Base-by-base conservation (phyloP, 768 basidiomycete species). In the Albatrellus ellisii region DNA sequence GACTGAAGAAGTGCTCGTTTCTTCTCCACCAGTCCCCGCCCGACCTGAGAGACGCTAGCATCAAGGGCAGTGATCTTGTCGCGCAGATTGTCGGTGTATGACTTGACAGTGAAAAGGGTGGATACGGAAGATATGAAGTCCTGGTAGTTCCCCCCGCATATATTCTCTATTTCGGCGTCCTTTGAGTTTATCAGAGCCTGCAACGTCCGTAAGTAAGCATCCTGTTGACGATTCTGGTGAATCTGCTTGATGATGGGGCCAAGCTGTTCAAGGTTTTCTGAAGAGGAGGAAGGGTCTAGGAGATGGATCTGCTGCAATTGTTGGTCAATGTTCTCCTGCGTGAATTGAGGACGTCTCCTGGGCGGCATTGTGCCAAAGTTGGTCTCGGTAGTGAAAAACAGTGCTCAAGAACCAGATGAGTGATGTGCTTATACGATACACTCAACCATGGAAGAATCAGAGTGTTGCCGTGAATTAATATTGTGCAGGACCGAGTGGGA, bases 61-160 rank as follows among this genome's bases (percentile, higher is more conserved):
- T 99, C 94, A 36, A 98, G 66, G 36, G 83, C 73, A n/a, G 77
- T 73, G 47, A 98, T 95, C 55, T 80, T 86, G 54, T 94, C 81
- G 54, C 87, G 80, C 54, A 99, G 77, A 60, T 82, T 89, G 51
- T 83, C 87, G 27, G 95, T 98, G 55, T 95, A 97, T 15, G 91
- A 89, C 59, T 97, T 83, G 58, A 99, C 89, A 36, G 83, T 82
- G 61, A 97, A 83, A 47, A 99, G 69, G 2, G 91, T 97, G n/a
- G 90, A 89, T 12, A 97, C 91, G 15, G 92, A 95, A 22, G 83
- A 80, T 26, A 97, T 91, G 53, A 99, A 99, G 62, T 98, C 94
- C 62, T 92, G 89, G 55, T 98, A 97, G 60, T 98, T 98, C 51
- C 90, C 85, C 44, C 79, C 75, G 63, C 95, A 98, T 59, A 97